Percentiles rank a stretch among this genome's conserved stretches.
Evolutionary conservation across 2,329 filamentous ascomycete species (phyloP).

Genomic region (Sclerotinia glacialis): DNA sequence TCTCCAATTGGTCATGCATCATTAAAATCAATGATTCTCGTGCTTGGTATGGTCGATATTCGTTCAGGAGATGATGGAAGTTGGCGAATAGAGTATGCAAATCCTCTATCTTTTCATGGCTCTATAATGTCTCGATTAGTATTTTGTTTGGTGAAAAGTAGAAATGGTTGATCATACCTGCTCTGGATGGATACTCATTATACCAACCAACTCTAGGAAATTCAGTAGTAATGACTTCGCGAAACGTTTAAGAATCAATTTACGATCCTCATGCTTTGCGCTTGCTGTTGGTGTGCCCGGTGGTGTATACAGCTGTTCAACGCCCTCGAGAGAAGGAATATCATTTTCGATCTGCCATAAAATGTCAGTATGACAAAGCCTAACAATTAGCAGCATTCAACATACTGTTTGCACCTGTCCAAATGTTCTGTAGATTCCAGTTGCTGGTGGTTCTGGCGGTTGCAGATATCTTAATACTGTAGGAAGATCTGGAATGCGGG

Average conservation of each 20-base stretch:
- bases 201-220: conserved; percentile 79
- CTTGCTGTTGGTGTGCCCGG: conserved; percentile 38
- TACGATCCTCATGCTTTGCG: conserved; percentile 58
- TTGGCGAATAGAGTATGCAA: conserved; percentile 83
- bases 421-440: conserved; percentile 73
- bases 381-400: conserved; percentile 2
- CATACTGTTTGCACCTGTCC: conserved; percentile 61
- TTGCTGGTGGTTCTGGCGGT: conserved; percentile 71
- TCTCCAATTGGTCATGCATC: conserved; percentile 81
- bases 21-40: conserved; percentile 80
- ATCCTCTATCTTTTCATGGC: conserved; percentile 70
- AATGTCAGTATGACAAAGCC: neutral
- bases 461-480: conserved; percentile 73
- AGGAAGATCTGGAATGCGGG: conserved; percentile 34
- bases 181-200: conserved; percentile 64
- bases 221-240: conserved; percentile 83
- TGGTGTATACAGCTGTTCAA: conserved; percentile 63
- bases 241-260: conserved; percentile 69
- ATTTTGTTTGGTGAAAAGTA: neutral
- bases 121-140: conserved; percentile 43
- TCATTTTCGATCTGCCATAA: conserved; percentile 53
- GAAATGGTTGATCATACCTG: conserved; percentile 41
- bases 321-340: conserved; percentile 65
- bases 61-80: conserved; percentile 88
- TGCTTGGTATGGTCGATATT: conserved; percentile 91